Percentiles rank a stretch among this genome's conserved stretches.
phyloP scores from a whole-genome alignment of 257 asterid species.

The Fraxinus anomala region DNA sequence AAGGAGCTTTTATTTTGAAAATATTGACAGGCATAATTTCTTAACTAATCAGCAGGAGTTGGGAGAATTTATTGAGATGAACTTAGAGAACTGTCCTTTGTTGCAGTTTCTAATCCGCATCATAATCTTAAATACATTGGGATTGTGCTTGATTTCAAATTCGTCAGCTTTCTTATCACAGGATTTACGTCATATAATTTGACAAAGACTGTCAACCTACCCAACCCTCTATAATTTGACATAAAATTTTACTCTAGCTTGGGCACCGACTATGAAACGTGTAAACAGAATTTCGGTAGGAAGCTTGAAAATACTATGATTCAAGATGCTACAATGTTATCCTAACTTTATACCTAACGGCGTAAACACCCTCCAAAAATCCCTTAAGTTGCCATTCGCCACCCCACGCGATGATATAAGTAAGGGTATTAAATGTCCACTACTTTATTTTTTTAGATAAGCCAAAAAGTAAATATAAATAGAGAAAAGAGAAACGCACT shows the following conservation, averaged over 20 bases:
- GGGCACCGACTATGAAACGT: not conserved
- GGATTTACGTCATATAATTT: not conserved
- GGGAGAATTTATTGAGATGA: not conserved
- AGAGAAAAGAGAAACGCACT: not conserved
- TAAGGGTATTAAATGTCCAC: not conserved
- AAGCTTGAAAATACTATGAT: not conserved
- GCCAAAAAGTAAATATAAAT: not conserved
- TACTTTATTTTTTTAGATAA: not conserved
- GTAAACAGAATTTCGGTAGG: not conserved
- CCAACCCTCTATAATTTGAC: no score
- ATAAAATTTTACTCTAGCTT: not conserved
- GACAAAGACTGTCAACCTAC: not conserved
- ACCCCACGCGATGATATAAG: not conserved
- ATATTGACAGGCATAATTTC: constrained; percentile 6
- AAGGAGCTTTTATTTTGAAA: constrained; percentile 29
- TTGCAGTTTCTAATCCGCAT: not conserved
- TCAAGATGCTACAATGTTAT: not conserved
- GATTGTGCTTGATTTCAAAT: not conserved
- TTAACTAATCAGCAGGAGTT: not conserved
- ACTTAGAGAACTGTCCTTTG: not conserved
- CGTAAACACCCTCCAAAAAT: not conserved
- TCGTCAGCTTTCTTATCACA: not conserved
- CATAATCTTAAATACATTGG: not conserved
- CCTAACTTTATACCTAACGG: not conserved
- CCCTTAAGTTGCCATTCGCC: not conserved